Evolutionary conservation across 2,329 filamentous ascomycete genomes (phyloP), one percentile per base, ranked within the genome.

Genomic region (Alternaria conjuncta): DNA sequence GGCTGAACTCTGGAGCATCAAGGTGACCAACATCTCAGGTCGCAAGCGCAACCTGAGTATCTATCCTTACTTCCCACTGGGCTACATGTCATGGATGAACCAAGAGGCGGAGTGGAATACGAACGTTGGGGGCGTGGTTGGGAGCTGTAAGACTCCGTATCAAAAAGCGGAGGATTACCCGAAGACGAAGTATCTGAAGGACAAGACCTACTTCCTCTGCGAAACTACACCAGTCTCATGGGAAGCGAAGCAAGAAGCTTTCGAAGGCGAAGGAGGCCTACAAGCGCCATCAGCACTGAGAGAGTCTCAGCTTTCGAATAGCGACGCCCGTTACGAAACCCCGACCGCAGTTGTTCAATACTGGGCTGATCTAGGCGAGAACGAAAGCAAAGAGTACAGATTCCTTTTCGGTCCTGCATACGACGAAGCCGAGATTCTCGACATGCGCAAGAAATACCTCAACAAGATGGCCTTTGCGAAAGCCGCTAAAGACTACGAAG

Each of bases 41-140:
- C 80, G 81, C 4, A 75, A 80, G 6, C 82, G 86, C 13, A 83
- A 80, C 49, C 72, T 87, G 65, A 85, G 84, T 72, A 75, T 87
- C 28, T 87, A 86, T 62, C 86, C 86, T 0, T 87, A 87, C 68
- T 88, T 88, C 75, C 83, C 85, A 36, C 82, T 87, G 57, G 86
- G 86, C n/a, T 87, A 86, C 76, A 87, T 87, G 85, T 87, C 86
- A 13, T 88, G 86, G 86, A 88, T 88, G 86, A 88, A 87, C 72
- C 86, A 87, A 72, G 85, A 84, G 30, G 86, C 83, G 36, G 83
- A 86, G 65, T 87, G 84, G 79, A 80, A 82, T 21, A 59, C 77
- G 6, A 83, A 86, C 10, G 78, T 87, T 20, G 78, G 79, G 21
- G 86, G 84, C 23, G 79, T 88, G 12, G 81, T 88, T 11, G 85